Evolutionary conservation across 2,329 filamentous ascomycete species (phyloP).

Genomic region (Colletotrichum paranaense): DNA sequence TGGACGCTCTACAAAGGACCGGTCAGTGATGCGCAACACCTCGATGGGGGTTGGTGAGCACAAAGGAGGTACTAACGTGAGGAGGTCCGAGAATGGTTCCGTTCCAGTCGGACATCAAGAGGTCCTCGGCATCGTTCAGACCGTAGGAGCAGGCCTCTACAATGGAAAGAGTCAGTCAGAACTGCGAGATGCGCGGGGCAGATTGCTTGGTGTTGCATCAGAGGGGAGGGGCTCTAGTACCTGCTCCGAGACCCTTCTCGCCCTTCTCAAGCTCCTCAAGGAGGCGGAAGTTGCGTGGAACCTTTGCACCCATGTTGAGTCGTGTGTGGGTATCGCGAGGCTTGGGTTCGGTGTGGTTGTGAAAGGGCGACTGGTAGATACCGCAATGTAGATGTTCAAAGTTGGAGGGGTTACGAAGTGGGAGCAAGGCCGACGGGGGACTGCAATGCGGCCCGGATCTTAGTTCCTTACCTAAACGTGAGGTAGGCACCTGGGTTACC

Average conservation of each 20-base stretch:
- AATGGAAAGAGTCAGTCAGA: slow-evolving; percentile 21
- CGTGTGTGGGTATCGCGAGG: neutral
- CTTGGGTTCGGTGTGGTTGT: neutral
- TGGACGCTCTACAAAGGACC: slow-evolving; percentile 77
- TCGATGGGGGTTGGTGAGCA: neutral
- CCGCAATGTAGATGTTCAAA: slow-evolving; percentile 1
- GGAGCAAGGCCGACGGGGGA: slow-evolving; percentile 2
- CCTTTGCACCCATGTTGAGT: slow-evolving; percentile 60
- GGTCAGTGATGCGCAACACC: slow-evolving; percentile 18
- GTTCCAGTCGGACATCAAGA: slow-evolving; percentile 99
- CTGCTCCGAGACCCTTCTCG: slow-evolving; percentile 95
- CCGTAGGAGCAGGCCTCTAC: slow-evolving; percentile 97
- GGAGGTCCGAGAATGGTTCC: slow-evolving; percentile 97
- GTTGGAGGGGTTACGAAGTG: slow-evolving; percentile 28
- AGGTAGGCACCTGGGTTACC: too few species aligned
- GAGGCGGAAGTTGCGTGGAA: slow-evolving; percentile 95
- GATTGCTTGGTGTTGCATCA: neutral
- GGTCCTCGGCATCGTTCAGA: slow-evolving; percentile 91
- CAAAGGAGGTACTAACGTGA: slow-evolving; percentile 72
- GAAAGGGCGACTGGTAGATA: neutral
- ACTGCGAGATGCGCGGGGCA: slow-evolving; percentile 9
- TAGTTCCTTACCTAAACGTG: slow-evolving; percentile 20
- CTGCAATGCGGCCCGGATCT: slow-evolving; percentile 3
- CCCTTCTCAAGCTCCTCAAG: slow-evolving; percentile 99
- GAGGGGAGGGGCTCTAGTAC: slow-evolving; percentile 56